Evolutionary conservation across 306 rosid species (phyloP), one percentile per base, ranked within the genome.

Genomic region (Vachellia collinsii): DNA sequence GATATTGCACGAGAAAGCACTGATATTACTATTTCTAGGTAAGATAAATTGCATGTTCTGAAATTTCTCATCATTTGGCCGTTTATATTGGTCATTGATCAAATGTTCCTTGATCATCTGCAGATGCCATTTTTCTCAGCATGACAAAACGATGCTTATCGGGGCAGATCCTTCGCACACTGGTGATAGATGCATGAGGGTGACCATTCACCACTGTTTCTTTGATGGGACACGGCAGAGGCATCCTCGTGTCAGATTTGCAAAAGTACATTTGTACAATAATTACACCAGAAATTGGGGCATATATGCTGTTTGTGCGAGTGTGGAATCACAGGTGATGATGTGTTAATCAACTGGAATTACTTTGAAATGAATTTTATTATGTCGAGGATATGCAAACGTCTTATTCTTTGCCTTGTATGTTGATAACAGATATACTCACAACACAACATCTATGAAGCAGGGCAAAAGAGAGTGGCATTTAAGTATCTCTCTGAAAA

Each of bases 221-320:
- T 96, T 93, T 51, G 88, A 96, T 67, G 97, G 94, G 80, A 92
- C 97, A 47, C 89, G 97, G 53, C 99, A 96, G 85, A 85, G 99
- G 70, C 98, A 96, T 81, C 99, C 99, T 43, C 92, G 99, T 39
- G 98, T 93, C 80, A 87, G 98, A 85, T 96, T 66, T 56, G 98
- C 86, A 1, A 90, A 90, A 89, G 98, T 96, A 14, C 99, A 96
- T 76, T 77, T 95, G 13, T 96, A 92, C 91, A 92, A 96, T 62
- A 96, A 93, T 48, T 96, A 92, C 87, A 93, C 89, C 84, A 83
- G 90, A 89, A 88, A 92, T 86, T 96, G 99, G 99, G 99, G 99
- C 77, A 96, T 96, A 76, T 96, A 96, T 89, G 99, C 97, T 80
- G 97, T 96, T 80, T 93, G 99, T 87, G 97, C 98, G 51, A 87